A percentile compares a stretch with the other conserved stretches of the same genome.
phyloP scores from a whole-genome alignment of 129 eudicot genomes.

The Logfia minima region DNA sequence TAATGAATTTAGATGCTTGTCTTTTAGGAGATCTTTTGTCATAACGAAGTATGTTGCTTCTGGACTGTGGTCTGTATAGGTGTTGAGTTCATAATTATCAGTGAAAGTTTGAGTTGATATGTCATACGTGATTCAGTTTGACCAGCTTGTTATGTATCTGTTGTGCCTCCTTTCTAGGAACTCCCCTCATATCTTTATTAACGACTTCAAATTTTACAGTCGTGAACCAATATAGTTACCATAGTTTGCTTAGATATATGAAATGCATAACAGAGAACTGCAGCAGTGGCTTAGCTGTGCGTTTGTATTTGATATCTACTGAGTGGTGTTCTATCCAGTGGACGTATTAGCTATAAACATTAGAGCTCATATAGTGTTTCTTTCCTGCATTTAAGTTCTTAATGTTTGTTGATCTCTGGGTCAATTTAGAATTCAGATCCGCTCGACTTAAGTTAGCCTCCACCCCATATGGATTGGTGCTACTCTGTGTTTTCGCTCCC shows the following conservation, averaged over 20 bases:
- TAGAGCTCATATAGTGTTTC: not conserved
- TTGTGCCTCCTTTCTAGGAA: not conserved
- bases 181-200: not conserved
- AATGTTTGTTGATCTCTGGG: not conserved
- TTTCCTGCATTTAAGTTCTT: slow-evolving; percentile 3
- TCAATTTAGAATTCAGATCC: not conserved
- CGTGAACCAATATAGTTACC: not conserved
- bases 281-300: not conserved
- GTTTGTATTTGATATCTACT: not conserved
- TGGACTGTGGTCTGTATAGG: not conserved
- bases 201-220: not conserved
- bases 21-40: slow-evolving; percentile 1
- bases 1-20: not conserved
- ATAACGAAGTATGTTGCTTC: slow-evolving; percentile 4
- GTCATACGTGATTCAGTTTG: not conserved
- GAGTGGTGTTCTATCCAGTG: not conserved
- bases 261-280: not conserved
- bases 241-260: not conserved
- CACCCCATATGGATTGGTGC: not conserved
- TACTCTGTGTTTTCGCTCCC: not conserved
- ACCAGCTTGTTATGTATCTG: not conserved
- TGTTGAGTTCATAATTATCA: not conserved
- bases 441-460: not conserved
- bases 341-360: not conserved
- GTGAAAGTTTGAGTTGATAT: not conserved